Evolutionary conservation across 495 filamentous ascomycete species (phyloP).

Genomic region (Lasiosphaeria miniovina): DNA sequence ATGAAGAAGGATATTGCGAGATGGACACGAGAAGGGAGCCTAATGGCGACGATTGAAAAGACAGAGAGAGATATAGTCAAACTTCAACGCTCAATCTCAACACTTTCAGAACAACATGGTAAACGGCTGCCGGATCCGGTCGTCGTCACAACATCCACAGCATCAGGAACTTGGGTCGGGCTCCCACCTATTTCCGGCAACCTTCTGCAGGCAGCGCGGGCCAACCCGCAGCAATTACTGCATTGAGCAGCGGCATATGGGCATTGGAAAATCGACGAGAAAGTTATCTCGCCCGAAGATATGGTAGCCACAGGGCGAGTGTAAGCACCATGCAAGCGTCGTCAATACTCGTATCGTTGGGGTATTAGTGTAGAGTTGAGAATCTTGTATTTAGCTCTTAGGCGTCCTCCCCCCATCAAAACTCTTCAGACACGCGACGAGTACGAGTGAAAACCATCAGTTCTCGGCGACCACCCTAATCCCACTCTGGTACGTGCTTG

Average conservation of each 20-base stretch:
- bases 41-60: slow-evolving; percentile 77
- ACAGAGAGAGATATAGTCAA: slow-evolving; percentile 62
- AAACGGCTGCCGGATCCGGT: neutral
- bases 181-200: neutral
- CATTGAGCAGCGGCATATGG: neutral
- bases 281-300: neutral
- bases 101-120: neutral
- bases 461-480: too few relatives aligned
- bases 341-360: too few relatives aligned
- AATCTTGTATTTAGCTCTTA: too few relatives aligned
- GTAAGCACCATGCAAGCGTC: too few relatives aligned
- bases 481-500: too few relatives aligned
- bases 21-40: slow-evolving; percentile 72
- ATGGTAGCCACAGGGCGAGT: neutral
- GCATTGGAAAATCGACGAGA: neutral
- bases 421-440: too few relatives aligned
- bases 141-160: neutral
- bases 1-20: slow-evolving; percentile 75
- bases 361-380: too few relatives aligned
- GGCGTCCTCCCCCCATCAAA: too few relatives aligned
- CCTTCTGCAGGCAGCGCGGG: neutral
- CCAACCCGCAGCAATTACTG: neutral
- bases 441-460: too few relatives aligned
- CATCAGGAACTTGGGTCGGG: neutral
- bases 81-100: slow-evolving; percentile 40